Evolutionary conservation across 441 rosid genomes (phyloP), one percentile per base, ranked within the genome.

Genomic region (Bocquillonia castaneifolia): DNA sequence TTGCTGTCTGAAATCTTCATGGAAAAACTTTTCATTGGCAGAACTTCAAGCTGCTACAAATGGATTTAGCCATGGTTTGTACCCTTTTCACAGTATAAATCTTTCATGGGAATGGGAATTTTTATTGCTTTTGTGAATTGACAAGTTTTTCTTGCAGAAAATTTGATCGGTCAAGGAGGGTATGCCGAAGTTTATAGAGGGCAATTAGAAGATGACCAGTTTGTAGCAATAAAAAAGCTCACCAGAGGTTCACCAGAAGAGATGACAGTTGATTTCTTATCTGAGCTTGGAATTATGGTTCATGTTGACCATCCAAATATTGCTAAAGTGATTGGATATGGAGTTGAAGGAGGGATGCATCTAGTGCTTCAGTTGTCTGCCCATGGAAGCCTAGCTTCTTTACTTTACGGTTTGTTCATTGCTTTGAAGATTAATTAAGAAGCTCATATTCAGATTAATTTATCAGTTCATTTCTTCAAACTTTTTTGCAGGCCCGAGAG

Each of bases 321-420:
- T 59, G 98, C 98, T 60, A 89, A 85, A 74, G 71, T 89, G 57
- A 87, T 93, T 53, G 98, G 97, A 0, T 89, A 91, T 60, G 89
- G 98, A 28, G 92, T 93, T 53, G 98, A 91, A 79, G 97, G 95
- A 69, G 98, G 97, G 48, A 89, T 93, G 98, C 88, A 89, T 76
- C 89, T 91, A 72, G 92, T 91, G 73, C 95, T 91, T 77, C 83
- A 89, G 66, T 77, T 91, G 59, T 93, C 98, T 68, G 92, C 91
- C 68, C 84, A 86, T 62, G 98, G 98, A 37, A 89, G 96, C 83
- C 81, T 93, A 3, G 89, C 97, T 20, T 88, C 96, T 64, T 73
- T 91, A 50, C 93, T 93, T 70, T 87, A 93, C 50, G 96, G 98
- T 91, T 50, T 34, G 80, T 55, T 67, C 26, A 36, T 53, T 56